Evolutionary conservation across 75 land plant genomes (phyloP), one percentile per base, ranked within the genome.

Genomic region (Pseudotsuga menziesii): DNA sequence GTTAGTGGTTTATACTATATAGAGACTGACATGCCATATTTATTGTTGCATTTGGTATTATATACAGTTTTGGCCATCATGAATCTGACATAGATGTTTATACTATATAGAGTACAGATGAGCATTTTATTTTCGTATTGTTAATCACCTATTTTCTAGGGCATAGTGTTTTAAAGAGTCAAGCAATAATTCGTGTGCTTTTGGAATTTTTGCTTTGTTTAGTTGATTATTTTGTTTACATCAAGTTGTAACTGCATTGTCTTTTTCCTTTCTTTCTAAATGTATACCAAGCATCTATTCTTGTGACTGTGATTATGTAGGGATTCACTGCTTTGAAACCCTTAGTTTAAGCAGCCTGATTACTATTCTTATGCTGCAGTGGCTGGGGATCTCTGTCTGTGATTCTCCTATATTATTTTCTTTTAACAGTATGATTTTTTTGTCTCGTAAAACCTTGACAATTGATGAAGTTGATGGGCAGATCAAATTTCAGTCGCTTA

Each of bases 401-500:
- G 75, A 41, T 25, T 59, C 58, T 4, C 26, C 3, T 48, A 44
- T 36, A 20, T 4, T 22, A 17, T 8, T 55, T 74, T 54, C 8
- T 48, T 0, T 23, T 9, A 52, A 56, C 14, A 13, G 4, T 17
- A 13, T 4, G 15, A 55, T 15, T 17, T 2, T 17, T 74, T 74
- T 25, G 12, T 52, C 57, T 74, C 2, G 4, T 52, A 23, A 16
- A 74, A 52, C 35, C 57, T 55, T 74, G 75, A 69, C 4, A 36
- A 63, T 17, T 64, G 41, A 36, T 64, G 41, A 64, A 69, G 4
- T 74, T 44, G 80, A 19, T 61, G 57, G 80, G 91, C 94, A 76
- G 98, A 72, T 93, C 98, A 6, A 83, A 89, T 44, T 83, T 90
- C 2, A 87, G 77, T 26, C 86, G 93, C 57, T 62, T 94, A 17